Conservation (phyloP, 108 stramenopile species). For the Parmales sp. region DNA sequence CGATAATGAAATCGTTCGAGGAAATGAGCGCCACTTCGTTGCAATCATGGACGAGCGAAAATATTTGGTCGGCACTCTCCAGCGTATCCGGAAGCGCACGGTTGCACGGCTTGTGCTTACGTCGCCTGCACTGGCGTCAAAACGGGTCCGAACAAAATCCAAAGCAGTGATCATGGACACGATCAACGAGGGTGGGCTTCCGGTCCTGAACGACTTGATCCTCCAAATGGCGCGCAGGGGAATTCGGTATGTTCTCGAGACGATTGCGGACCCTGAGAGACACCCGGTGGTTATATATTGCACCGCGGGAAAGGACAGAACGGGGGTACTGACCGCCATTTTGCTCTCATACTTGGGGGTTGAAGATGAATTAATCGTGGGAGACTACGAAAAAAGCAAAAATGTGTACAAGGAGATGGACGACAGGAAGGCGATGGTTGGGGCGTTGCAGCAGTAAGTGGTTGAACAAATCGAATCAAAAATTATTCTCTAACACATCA, state of each 20-base stretch:
- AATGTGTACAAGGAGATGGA: slow-evolving; percentile 87
- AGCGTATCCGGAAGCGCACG: slow-evolving; percentile 67
- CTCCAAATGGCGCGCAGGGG: slow-evolving; percentile 67
- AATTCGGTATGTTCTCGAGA: background rate
- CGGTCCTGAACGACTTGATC: slow-evolving; percentile 75
- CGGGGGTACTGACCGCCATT: slow-evolving; percentile 74
- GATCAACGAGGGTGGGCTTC: slow-evolving; percentile 81
- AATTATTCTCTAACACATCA: too few relatives aligned
- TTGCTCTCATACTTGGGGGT: slow-evolving; percentile 57
- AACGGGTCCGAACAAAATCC: slow-evolving; percentile 56
- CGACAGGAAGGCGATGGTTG: slow-evolving; percentile 85
- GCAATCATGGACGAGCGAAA: slow-evolving; percentile 83
- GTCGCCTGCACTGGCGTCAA: slow-evolving; percentile 54
- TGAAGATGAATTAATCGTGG: slow-evolving; percentile 62
- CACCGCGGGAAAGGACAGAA: slow-evolving; percentile 86
- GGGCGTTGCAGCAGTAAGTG: slow-evolving; percentile 74
- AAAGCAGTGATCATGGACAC: slow-evolving; percentile 70
- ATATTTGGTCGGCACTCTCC: slow-evolving; percentile 70
- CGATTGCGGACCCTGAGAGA: slow-evolving; percentile 54
- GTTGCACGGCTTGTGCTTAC: slow-evolving; percentile 48
- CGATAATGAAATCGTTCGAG: background rate
- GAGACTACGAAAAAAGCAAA: slow-evolving; percentile 75
- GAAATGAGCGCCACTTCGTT: slow-evolving; percentile 83
- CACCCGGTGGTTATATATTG: slow-evolving; percentile 85
- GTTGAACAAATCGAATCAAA: too few relatives aligned